Base-by-base conservation (phyloP, 1,284 basidiomycete species). In the Hymenochaete sp. region DNA sequence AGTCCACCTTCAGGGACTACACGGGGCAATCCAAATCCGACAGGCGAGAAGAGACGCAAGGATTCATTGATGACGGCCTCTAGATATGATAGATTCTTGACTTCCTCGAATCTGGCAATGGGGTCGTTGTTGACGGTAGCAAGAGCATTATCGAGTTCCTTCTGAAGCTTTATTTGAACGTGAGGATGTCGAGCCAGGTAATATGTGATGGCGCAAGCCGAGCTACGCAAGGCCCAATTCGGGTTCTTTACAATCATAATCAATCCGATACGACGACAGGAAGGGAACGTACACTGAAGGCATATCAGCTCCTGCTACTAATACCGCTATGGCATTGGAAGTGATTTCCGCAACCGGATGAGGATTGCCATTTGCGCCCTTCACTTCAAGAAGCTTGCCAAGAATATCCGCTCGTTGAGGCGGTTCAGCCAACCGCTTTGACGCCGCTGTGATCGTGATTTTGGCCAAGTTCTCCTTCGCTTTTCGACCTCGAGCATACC, bases 181-280 rank as follows among this genome's bases (percentile, higher is more conserved):
- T 63, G 59, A 2, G 75, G 86, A 62, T 86, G 76, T 24, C 66
- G 64, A 7, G 84, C 79, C 50, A 93, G 75, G 63, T 89, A 77
- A 67, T 87, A 91, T 11, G 89, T 73, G 56, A 93, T 88, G 7
- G 86, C 88, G 54, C 85, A 89, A 2, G 83, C 84, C 16, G 87
- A 88, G 64, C 83, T 83, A 49, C 16, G 14, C 5, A 6, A 5
- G 32, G 13, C 21, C 21, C 4, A 5, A 35, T 8, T 35, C 8
- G 14, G 32, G 14, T 35, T 5, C 21, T 35, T 6, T n/a, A 16
- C 6, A n/a, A 31, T 31, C 28, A 35, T 35, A 35, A 8, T 6
- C 21, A n/a, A 19, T 31, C 10, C 9, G 28, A 10, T 31, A 14
- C 9, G 14, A 31, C 9, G 28, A 31, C 11, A 25, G 21, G 19